Evolutionary conservation across 1,139 yeast species (phyloP).

Genomic region (Suhomyces panamericanus): DNA sequence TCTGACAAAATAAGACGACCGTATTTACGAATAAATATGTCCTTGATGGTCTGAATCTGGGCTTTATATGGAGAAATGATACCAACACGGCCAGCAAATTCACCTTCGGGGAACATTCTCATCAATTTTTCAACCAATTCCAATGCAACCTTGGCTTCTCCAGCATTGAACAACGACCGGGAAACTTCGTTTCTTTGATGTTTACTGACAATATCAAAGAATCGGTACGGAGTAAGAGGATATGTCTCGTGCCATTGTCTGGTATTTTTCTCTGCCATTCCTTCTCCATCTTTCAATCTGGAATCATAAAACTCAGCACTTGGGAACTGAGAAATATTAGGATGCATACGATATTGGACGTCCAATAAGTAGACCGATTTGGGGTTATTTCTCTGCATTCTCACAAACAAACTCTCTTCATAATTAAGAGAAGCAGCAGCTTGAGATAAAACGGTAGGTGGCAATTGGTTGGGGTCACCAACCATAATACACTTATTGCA

Average conservation of each 20-base stretch:
- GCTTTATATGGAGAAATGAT: slow-evolving; percentile 94
- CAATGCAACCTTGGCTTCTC: slow-evolving; percentile 72
- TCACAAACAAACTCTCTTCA: slow-evolving; percentile 89
- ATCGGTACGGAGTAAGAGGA: slow-evolving; percentile 70
- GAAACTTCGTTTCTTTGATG: slow-evolving; percentile 66
- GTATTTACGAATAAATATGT: slow-evolving; percentile 54
- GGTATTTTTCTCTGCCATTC: slow-evolving; percentile 56
- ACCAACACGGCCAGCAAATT: slow-evolving; percentile 77
- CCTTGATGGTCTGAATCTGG: slow-evolving; percentile 64
- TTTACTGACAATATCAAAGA: slow-evolving; percentile 67
- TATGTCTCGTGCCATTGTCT: slow-evolving; percentile 72
- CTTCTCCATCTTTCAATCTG: slow-evolving; percentile 70
- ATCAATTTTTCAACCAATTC: slow-evolving; percentile 64
- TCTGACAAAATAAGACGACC: slow-evolving; percentile 65
- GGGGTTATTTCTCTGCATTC: slow-evolving; percentile 76
- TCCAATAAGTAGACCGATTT: slow-evolving; percentile 71
- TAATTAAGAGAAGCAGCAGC: slow-evolving; percentile 66
- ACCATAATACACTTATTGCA: slow-evolving; percentile 93
- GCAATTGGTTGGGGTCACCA: slow-evolving; percentile 98
- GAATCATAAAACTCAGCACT: slow-evolving; percentile 79
- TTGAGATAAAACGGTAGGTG: slow-evolving; percentile 96
- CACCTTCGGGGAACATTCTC: slow-evolving; percentile 47
- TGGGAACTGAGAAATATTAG: slow-evolving; percentile 84
- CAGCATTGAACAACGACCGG: slow-evolving; percentile 65
- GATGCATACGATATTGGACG: slow-evolving; percentile 99